Conservation (phyloP, 495 filamentous ascomycete species). For the Hyaloscypha hepaticicola region DNA sequence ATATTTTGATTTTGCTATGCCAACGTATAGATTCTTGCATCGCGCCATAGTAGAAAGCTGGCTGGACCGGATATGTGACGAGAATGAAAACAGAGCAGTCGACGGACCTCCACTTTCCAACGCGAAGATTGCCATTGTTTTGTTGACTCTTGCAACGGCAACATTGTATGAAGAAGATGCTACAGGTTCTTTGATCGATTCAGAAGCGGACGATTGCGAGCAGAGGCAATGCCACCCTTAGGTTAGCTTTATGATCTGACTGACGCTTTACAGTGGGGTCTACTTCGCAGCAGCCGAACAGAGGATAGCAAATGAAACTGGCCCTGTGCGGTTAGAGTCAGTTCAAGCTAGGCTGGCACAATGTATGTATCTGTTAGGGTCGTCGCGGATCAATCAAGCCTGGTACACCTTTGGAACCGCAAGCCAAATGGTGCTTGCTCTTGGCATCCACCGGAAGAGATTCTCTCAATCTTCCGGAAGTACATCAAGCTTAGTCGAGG, state of each 20-base stretch:
- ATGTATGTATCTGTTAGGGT: constrained; percentile 39
- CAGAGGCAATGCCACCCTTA: background rate
- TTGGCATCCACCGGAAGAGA: constrained; percentile 37
- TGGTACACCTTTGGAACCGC: constrained; percentile 42
- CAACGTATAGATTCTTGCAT: constrained; percentile 41
- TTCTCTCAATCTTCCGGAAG: background rate
- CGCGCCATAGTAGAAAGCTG: background rate
- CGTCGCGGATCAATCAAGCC: constrained; percentile 40
- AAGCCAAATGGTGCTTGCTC: constrained; percentile 33
- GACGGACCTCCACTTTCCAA: background rate
- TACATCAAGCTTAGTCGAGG: background rate
- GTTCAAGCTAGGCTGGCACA: constrained; percentile 40
- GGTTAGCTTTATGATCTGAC: background rate
- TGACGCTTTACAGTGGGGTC: background rate
- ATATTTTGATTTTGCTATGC: constrained; percentile 42
- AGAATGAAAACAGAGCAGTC: background rate
- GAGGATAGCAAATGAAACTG: constrained; percentile 36
- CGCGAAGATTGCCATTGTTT: background rate
- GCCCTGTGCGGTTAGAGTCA: constrained; percentile 31
- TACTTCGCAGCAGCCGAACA: constrained; percentile 37
- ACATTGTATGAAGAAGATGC: background rate
- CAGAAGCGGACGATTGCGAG: background rate
- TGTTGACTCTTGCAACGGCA: background rate
- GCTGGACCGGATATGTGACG: background rate
- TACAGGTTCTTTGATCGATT: background rate